phyloP scores from a whole-genome alignment of 169 alveolate genomes.

The Cystoisospora suis region DNA sequence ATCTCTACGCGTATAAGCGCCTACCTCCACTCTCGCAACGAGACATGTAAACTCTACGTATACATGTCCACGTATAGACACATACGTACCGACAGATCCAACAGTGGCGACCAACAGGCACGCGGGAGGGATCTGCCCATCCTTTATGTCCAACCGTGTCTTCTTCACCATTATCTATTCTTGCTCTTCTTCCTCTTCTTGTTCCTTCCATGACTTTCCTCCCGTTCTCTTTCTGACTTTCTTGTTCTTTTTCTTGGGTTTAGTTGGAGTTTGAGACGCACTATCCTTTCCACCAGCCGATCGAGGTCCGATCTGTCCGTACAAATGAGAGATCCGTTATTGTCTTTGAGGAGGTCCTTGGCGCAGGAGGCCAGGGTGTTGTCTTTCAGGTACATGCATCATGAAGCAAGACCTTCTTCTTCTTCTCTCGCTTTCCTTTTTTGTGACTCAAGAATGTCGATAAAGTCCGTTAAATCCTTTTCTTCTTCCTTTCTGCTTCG shows the following conservation, averaged over 20 bases:
- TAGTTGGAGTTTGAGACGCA: not conserved
- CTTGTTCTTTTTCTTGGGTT: not conserved
- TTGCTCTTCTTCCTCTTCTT: not conserved
- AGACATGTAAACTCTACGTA: not conserved
- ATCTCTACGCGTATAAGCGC: too few species aligned
- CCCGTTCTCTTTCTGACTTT: not conserved
- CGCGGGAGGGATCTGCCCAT: too few species aligned
- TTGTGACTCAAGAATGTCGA: too few species aligned
- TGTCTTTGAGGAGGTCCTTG: constrained; percentile 16
- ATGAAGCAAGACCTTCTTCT: too few species aligned
- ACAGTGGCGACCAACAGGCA: too few species aligned
- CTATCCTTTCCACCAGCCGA: constrained; percentile 32
- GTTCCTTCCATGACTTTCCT: not conserved
- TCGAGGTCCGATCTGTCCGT: not conserved
- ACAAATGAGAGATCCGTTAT: not conserved
- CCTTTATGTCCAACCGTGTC: too few species aligned
- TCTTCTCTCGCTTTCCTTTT: too few species aligned
- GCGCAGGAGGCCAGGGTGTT: constrained; percentile 48
- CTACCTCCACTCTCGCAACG: too few species aligned
- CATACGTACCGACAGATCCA: not conserved
- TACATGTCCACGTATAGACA: not conserved
- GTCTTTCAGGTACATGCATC: constrained; percentile 37
- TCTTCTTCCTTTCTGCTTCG: not conserved
- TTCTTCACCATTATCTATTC: not conserved
- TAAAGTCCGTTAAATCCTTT: not conserved